Conservation (phyloP, 2,329 filamentous ascomycete species). For the Conoideocrella luteorostrata region DNA sequence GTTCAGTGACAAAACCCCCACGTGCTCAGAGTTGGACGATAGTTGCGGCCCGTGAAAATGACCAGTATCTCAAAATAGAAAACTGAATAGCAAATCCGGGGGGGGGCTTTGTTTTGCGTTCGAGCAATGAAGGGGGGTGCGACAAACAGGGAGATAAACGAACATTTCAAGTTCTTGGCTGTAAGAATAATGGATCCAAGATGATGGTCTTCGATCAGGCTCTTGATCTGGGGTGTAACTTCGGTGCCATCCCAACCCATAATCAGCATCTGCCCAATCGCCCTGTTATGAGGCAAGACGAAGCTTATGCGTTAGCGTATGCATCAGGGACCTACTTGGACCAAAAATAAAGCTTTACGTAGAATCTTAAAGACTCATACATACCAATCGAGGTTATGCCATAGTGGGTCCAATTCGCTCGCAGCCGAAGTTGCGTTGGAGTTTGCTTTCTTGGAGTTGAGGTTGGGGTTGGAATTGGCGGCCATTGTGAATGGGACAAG, state of each 20-base stretch:
- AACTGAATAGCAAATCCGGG: too few species aligned
- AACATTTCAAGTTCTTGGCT: conserved; percentile 81
- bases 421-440: conserved; percentile 11
- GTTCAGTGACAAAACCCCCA: too few species aligned
- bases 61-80: too few species aligned
- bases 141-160: conserved; percentile 17
- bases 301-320: conserved; percentile 5
- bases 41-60: too few species aligned
- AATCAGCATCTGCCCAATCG: conserved; percentile 70
- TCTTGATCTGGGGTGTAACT: conserved; percentile 75
- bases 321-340: too few species aligned
- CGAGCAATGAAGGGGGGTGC: not conserved
- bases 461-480: conserved; percentile 19
- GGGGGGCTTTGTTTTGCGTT: too few species aligned
- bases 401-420: conserved; percentile 51
- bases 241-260: conserved; percentile 84
- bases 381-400: conserved; percentile 72
- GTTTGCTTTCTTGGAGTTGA: conserved; percentile 19
- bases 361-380: conserved; percentile 29
- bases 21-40: too few species aligned
- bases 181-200: conserved; percentile 82
- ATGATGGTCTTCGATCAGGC: conserved; percentile 76
- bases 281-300: conserved; percentile 34
- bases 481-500: conserved; percentile 18
- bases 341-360: too few species aligned